Evolutionary conservation across 2,329 filamentous ascomycete genomes (phyloP).

Genomic region (Aspergillus sp.): DNA sequence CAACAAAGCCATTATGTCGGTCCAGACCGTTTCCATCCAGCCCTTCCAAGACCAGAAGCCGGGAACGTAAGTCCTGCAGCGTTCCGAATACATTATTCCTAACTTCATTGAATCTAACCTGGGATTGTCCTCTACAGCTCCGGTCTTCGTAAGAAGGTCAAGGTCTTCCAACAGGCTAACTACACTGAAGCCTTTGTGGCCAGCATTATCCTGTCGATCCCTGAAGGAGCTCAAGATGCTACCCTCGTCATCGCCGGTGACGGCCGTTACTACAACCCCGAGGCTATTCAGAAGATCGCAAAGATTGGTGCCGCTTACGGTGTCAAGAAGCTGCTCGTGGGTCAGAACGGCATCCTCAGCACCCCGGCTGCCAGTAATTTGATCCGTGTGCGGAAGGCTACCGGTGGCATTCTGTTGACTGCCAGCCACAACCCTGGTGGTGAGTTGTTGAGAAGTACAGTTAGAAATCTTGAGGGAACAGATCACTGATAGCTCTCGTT

Average conservation of each 20-base stretch:
- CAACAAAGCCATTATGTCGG: slow-evolving; percentile 53
- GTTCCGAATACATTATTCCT: too few species aligned
- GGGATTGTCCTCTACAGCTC: slow-evolving; percentile 54
- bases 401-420: slow-evolving; percentile 91
- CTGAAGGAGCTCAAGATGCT: slow-evolving; percentile 79
- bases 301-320: slow-evolving; percentile 96
- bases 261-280: slow-evolving; percentile 93
- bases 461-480: background rate
- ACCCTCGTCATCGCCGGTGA: slow-evolving; percentile 97
- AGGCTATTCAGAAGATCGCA: slow-evolving; percentile 92
- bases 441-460: slow-evolving; percentile 41
- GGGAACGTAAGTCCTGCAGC: slow-evolving; percentile 70
- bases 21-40: slow-evolving; percentile 73
- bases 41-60: slow-evolving; percentile 96
- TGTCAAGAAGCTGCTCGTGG: slow-evolving; percentile 97
- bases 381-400: slow-evolving; percentile 90
- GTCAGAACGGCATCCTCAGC: slow-evolving; percentile 91
- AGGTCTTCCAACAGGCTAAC: slow-evolving; percentile 88
- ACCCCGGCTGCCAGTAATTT: slow-evolving; percentile 94
- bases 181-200: slow-evolving; percentile 96
- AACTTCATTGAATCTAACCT: slow-evolving; percentile 8
- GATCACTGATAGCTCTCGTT: background rate
- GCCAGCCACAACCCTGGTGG: slow-evolving; percentile 98
- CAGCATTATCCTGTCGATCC: slow-evolving; percentile 91
- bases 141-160: slow-evolving; percentile 97